These are phyloP conservation scores for Mycena amicta DNA, from an alignment of 768 basidiomycete species.

Conservation along the genomic window DNA sequence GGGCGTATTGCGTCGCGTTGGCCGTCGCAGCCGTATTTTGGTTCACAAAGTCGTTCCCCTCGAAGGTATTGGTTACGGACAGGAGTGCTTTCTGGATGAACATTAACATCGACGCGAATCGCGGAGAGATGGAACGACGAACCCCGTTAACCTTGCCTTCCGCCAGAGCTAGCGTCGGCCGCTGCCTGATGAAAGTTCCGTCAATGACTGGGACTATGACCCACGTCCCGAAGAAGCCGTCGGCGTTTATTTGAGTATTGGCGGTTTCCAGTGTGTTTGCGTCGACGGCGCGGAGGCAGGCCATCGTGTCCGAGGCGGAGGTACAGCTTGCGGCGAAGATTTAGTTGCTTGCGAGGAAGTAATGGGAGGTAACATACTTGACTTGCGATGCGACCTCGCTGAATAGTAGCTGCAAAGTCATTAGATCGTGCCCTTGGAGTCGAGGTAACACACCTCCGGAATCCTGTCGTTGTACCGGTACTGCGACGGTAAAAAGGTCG, in stretches of 20 bases:
- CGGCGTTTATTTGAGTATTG: slow-evolving; percentile 29
- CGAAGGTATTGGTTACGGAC: slow-evolving; percentile 32
- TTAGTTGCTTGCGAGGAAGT: too few relatives aligned
- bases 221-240: slow-evolving; percentile 34
- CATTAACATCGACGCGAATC: neutral
- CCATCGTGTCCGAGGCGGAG: slow-evolving; percentile 10
- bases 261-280: slow-evolving; percentile 24
- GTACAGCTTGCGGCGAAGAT: slow-evolving; percentile 23
- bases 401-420: slow-evolving; percentile 18
- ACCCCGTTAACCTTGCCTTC: slow-evolving; percentile 36
- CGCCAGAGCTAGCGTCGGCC: slow-evolving; percentile 31
- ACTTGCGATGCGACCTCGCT: slow-evolving; percentile 25
- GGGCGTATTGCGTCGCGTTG: slow-evolving; percentile 24
- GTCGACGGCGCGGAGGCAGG: slow-evolving; percentile 25
- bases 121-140: slow-evolving; percentile 4
- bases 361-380: too few relatives aligned
- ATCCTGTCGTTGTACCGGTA: slow-evolving; percentile 32
- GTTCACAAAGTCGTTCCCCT: slow-evolving; percentile 33
- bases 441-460: slow-evolving; percentile 11
- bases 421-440: neutral
- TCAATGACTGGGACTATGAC: slow-evolving; percentile 40
- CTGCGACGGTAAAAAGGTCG: slow-evolving; percentile 33
- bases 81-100: slow-evolving; percentile 26
- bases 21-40: slow-evolving; percentile 15
- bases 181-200: slow-evolving; percentile 35